Conservation (phyloP, 2,329 filamentous ascomycete genomes). For the Xylariaceae sp. region DNA sequence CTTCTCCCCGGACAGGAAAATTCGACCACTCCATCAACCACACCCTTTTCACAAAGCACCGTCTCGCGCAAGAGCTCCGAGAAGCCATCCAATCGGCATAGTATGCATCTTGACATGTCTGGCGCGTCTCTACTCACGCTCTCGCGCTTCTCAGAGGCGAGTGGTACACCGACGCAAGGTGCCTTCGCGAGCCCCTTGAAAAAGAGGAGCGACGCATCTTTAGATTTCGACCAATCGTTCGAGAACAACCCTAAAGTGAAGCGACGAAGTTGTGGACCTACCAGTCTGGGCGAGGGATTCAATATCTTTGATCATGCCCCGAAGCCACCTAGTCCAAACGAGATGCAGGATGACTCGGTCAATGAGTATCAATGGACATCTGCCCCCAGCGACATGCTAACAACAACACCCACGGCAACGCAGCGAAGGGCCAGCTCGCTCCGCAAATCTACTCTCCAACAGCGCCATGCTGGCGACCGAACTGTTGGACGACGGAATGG, state of each 20-base stretch:
- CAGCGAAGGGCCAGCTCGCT: slow-evolving; percentile 73
- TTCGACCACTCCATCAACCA: slow-evolving; percentile 28
- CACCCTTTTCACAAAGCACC: slow-evolving; percentile 37
- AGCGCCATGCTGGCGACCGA: slow-evolving; percentile 67
- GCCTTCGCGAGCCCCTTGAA: slow-evolving; percentile 81
- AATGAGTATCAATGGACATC: slow-evolving; percentile 54
- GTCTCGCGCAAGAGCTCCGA: slow-evolving; percentile 45
- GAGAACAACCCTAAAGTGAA: slow-evolving; percentile 87
- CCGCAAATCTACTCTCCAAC: slow-evolving; percentile 82
- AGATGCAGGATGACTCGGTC: slow-evolving; percentile 49
- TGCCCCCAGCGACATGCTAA: slow-evolving; percentile 41
- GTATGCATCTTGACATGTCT: slow-evolving; percentile 56
- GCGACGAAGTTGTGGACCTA: slow-evolving; percentile 78
- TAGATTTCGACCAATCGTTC: slow-evolving; percentile 78
- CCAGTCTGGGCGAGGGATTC: slow-evolving; percentile 61
- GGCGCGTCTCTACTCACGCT: slow-evolving; percentile 51
- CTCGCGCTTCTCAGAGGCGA: slow-evolving; percentile 50
- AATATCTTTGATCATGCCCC: slow-evolving; percentile 70
- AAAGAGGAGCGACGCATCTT: slow-evolving; percentile 85
- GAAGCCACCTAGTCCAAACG: slow-evolving; percentile 42
- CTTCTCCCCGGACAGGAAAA: slow-evolving; percentile 45
- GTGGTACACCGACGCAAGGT: slow-evolving; percentile 44
- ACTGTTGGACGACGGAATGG: slow-evolving; percentile 57
- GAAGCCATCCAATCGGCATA: slow-evolving; percentile 49
- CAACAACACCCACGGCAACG: slow-evolving; percentile 52